phyloP scores from a whole-genome alignment of 1,284 basidiomycete genomes.

The Pisolithus thermaeus region DNA sequence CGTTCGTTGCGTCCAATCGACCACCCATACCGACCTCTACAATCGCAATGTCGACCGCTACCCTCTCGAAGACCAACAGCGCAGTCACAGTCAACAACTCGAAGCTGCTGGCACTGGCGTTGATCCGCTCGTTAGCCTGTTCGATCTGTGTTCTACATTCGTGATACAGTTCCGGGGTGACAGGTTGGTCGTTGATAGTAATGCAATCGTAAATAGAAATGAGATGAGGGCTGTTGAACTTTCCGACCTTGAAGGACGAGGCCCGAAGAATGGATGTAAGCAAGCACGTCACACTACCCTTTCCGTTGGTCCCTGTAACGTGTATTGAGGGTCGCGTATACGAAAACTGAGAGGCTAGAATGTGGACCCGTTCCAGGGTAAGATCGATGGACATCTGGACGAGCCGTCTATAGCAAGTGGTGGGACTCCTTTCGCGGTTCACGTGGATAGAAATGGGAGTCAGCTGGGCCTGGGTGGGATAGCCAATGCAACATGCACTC shows the following conservation, averaged over 20 bases:
- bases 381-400: slow-evolving; percentile 69
- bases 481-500: too few species aligned
- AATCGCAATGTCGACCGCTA: slow-evolving; percentile 72
- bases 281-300: slow-evolving; percentile 87
- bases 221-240: slow-evolving; percentile 94
- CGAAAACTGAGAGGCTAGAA: slow-evolving; percentile 53
- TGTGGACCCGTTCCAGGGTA: slow-evolving; percentile 64
- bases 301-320: slow-evolving; percentile 95
- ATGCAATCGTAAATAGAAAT: slow-evolving; percentile 78
- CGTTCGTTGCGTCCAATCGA: slow-evolving; percentile 88
- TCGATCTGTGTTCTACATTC: slow-evolving; percentile 48
- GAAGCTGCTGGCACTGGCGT: slow-evolving; percentile 63
- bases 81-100: slow-evolving; percentile 83
- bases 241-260: slow-evolving; percentile 58
- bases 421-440: too few species aligned
- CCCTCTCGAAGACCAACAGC: slow-evolving; percentile 64
- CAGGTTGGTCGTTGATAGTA: slow-evolving; percentile 55
- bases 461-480: too few species aligned
- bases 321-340: slow-evolving; percentile 85
- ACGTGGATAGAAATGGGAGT: too few species aligned
- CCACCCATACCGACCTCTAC: slow-evolving; percentile 97
- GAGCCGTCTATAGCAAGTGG: too few species aligned
- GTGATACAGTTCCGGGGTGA: slow-evolving; percentile 49
- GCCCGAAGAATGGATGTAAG: slow-evolving; percentile 70
- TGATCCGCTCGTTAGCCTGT: slow-evolving; percentile 39